Evolutionary conservation across 768 basidiomycete species (phyloP).

Genomic region (Psilocybe azurescens): DNA sequence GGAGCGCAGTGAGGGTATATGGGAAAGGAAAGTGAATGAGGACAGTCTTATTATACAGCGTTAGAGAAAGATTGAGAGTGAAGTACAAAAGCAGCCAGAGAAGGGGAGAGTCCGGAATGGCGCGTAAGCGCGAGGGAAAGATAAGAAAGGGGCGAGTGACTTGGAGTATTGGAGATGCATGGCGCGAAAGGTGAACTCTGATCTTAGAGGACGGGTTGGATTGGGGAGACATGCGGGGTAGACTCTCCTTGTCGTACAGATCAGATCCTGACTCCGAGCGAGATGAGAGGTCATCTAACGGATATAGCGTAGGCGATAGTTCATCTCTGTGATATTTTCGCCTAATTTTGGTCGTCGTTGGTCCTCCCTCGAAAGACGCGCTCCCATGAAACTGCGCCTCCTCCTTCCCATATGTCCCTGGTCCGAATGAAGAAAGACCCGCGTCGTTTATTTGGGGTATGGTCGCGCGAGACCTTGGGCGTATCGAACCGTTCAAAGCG

Average conservation of each 20-base stretch:
- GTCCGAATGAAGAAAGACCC: not conserved
- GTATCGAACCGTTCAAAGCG: conserved; percentile 17
- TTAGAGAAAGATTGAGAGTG: conserved; percentile 87
- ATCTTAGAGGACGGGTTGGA: conserved; percentile 1
- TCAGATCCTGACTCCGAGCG: conserved; percentile 2
- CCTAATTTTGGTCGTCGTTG: conserved; percentile 16
- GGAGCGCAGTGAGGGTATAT: conserved; percentile 92
- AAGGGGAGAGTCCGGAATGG: conserved; percentile 25
- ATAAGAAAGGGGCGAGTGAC: not conserved
- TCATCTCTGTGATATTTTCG: conserved; percentile 22
- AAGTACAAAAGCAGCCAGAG: conserved; percentile 86
- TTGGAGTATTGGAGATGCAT: not conserved
- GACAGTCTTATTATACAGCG: conserved; percentile 94
- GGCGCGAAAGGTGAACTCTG: conserved; percentile 4
- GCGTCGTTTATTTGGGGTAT: not conserved
- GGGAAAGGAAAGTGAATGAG: conserved; percentile 94
- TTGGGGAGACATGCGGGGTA: conserved; percentile 5
- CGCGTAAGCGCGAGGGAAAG: not conserved
- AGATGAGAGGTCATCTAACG: not conserved
- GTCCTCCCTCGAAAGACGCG: conserved; percentile 4
- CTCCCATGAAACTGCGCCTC: not conserved
- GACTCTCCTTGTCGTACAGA: conserved; percentile 10
- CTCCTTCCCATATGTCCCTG: conserved; percentile 9
- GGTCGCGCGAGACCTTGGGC: conserved; percentile 7
- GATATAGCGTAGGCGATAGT: conserved; percentile 14